These are phyloP conservation scores for Furcasterigmium sp. DNA, from an alignment of 2,329 filamentous ascomycete species.

Conservation along the genomic window DNA sequence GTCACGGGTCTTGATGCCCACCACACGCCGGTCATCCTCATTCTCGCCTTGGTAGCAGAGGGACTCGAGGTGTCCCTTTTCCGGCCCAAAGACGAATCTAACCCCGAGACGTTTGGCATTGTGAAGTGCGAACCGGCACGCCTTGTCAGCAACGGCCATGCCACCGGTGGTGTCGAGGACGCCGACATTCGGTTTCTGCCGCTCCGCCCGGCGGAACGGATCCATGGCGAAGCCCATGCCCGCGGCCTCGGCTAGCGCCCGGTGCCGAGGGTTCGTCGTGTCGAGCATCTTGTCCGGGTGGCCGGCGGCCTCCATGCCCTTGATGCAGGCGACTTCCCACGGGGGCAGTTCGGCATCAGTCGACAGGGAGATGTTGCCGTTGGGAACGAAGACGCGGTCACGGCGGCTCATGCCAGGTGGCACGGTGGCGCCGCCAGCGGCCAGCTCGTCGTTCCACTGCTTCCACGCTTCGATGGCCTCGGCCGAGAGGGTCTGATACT, in stretches of 20 bases:
- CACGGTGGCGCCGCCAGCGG: conserved; percentile 17
- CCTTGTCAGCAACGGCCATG: conserved; percentile 37
- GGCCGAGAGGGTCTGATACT: conserved; percentile 38
- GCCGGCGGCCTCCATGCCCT: conserved; percentile 28
- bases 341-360: conserved; percentile 15
- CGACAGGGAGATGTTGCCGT: conserved; percentile 25
- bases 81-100: conserved; percentile 30
- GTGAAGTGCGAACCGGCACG: conserved; percentile 38
- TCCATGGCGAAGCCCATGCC: conserved; percentile 26
- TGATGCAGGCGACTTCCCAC: conserved; percentile 30
- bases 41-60: conserved; percentile 15
- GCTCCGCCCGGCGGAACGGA: conserved; percentile 25
- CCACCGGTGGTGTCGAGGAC: conserved; percentile 42
- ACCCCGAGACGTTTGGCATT: conserved; percentile 34
- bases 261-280: conserved; percentile 18
- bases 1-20: conserved; percentile 33
- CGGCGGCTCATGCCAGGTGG: conserved; percentile 28
- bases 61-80: conserved; percentile 22
- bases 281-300: conserved; percentile 26
- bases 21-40: no score
- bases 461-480: conserved; percentile 37
- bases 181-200: conserved; percentile 23
- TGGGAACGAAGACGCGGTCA: conserved; percentile 31
- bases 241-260: conserved; percentile 20
- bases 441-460: conserved; percentile 37